Conservation (phyloP, 192 early-diverging fungal genomes). For the Haplosporangium gracile region DNA sequence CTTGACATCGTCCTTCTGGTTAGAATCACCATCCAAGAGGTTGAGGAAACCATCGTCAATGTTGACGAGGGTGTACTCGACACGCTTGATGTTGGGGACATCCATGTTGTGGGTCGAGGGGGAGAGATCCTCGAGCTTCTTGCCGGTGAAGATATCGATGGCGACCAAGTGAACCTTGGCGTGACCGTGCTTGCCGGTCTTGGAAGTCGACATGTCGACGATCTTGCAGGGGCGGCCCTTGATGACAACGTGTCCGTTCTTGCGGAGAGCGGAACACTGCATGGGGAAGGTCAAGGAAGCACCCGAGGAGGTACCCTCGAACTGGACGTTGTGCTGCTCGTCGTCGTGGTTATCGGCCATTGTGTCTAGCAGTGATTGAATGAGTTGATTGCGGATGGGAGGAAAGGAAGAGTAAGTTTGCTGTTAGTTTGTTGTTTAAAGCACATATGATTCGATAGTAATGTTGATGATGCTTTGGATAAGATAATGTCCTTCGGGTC, state of each 20-base stretch:
- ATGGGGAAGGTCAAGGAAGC: slow-evolving; percentile 96
- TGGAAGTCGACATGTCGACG: slow-evolving; percentile 99
- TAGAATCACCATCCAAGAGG: slow-evolving; percentile 83
- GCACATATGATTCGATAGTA: neutral
- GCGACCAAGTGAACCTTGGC: slow-evolving; percentile 98
- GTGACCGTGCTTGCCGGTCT: slow-evolving; percentile 99
- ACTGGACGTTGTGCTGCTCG: slow-evolving; percentile 77
- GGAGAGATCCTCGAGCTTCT: slow-evolving; percentile 99
- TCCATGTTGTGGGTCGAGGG: slow-evolving; percentile 99
- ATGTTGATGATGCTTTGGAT: neutral
- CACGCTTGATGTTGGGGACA: slow-evolving; percentile 93
- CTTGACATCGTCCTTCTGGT: slow-evolving; percentile 97
- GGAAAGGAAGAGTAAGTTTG: neutral
- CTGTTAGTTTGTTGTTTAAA: slow-evolving; percentile 3
- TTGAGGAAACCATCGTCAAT: slow-evolving; percentile 93
- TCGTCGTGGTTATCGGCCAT: slow-evolving; percentile 67
- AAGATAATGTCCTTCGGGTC: neutral
- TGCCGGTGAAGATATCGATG: slow-evolving; percentile 97
- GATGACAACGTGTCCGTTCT: slow-evolving; percentile 97
- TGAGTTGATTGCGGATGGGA: neutral
- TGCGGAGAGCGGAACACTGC: slow-evolving; percentile 99
- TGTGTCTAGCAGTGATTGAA: slow-evolving; percentile 15
- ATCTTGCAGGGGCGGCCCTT: slow-evolving; percentile 99
- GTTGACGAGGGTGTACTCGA: slow-evolving; percentile 88
- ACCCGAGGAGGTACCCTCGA: slow-evolving; percentile 82